phyloP scores from a whole-genome alignment of 2,329 filamentous ascomycete genomes.

The Paracorniculantispora psalliotae region DNA sequence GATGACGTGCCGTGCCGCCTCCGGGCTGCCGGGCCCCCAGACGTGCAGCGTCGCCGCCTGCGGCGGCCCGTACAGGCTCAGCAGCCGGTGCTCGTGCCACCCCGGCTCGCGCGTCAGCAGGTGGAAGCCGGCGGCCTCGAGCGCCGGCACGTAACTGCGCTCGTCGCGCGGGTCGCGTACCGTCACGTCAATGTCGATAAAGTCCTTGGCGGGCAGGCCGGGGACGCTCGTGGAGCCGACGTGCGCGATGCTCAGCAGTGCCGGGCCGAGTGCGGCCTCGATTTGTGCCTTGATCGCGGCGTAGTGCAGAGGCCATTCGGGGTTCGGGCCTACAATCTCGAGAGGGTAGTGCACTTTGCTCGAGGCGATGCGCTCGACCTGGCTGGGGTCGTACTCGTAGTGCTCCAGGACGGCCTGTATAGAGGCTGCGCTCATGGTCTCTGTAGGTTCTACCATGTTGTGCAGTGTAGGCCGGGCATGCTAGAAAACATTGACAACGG shows the following conservation, averaged over 20 bases:
- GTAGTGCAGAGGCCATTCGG: slow-evolving; percentile 33
- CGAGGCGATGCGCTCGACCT: slow-evolving; percentile 8
- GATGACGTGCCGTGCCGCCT: slow-evolving; percentile 38
- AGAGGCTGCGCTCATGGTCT: background rate
- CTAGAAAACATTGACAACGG: too few relatives aligned
- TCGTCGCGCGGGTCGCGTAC: too few relatives aligned
- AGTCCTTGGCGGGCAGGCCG: slow-evolving; percentile 43
- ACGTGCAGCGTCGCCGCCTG: slow-evolving; percentile 44
- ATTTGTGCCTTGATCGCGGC: slow-evolving; percentile 29
- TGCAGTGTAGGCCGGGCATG: too few relatives aligned
- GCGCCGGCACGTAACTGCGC: slow-evolving; percentile 34
- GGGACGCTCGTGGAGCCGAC: slow-evolving; percentile 48
- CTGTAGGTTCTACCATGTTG: too few relatives aligned
- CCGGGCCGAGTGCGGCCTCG: slow-evolving; percentile 28
- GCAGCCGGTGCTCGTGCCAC: slow-evolving; percentile 47
- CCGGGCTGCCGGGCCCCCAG: slow-evolving; percentile 37
- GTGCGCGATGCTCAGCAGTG: slow-evolving; percentile 37
- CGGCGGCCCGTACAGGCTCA: slow-evolving; percentile 31
- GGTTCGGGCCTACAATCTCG: slow-evolving; percentile 32
- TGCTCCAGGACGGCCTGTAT: slow-evolving; percentile 1
- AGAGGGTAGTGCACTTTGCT: slow-evolving; percentile 16
- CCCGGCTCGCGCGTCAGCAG: slow-evolving; percentile 38
- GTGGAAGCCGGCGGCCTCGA: slow-evolving; percentile 40
- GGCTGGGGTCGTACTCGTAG: background rate
- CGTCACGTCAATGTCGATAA: slow-evolving; percentile 52